These are phyloP conservation scores for Centrapalus pauciflorus DNA, from an alignment of 129 eudicot genomes.

Conservation along the genomic window DNA sequence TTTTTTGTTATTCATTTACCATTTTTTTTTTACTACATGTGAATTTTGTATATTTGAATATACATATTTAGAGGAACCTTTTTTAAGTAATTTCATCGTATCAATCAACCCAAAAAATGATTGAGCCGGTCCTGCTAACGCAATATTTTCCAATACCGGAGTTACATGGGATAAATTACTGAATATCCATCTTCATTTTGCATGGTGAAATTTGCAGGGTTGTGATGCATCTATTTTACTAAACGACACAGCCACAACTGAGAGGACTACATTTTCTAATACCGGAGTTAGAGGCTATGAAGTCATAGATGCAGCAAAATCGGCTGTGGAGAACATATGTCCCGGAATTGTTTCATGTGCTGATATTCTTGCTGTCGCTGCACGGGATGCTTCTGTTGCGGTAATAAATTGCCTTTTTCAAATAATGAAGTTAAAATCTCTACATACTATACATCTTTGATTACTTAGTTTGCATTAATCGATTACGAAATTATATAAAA, in stretches of 20 bases:
- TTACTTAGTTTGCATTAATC: not conserved
- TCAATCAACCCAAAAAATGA: too few species aligned
- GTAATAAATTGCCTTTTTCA: not conserved
- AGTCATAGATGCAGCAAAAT: conserved; percentile 39
- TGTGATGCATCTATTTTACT: conserved; percentile 56
- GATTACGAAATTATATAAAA: not conserved
- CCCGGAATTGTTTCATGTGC: conserved; percentile 66
- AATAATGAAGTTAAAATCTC: not conserved
- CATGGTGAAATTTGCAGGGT: conserved; percentile 26
- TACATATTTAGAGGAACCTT: too few species aligned
- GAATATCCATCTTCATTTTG: too few species aligned
- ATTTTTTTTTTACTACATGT: too few species aligned
- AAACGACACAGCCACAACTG: conserved; percentile 29
- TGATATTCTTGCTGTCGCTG: conserved; percentile 43
- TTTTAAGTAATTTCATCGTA: too few species aligned
- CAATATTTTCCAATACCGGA: too few species aligned
- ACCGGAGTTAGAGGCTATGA: conserved; percentile 35
- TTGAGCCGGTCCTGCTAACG: too few species aligned
- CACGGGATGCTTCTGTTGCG: conserved; percentile 47
- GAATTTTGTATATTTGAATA: too few species aligned
- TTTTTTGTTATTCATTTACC: too few species aligned
- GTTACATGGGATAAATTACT: too few species aligned
- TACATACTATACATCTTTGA: not conserved
- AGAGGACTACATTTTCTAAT: conserved; percentile 28
- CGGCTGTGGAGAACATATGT: conserved; percentile 40